Evolutionary conservation across 768 basidiomycete species (phyloP).

Genomic region (Nidularia sp.): DNA sequence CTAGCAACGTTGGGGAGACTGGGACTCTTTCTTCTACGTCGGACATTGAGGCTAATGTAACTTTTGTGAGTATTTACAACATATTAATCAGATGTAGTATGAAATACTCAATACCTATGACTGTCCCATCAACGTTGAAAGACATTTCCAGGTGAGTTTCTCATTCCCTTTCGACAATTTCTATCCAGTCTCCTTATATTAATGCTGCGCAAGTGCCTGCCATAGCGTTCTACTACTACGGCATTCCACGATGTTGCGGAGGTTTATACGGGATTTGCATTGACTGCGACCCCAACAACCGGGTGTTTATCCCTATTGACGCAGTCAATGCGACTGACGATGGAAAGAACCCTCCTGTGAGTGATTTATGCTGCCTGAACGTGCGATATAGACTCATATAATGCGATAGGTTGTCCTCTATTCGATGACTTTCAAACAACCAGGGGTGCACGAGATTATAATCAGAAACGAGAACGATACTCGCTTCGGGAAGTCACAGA

Average conservation of each 20-base stretch:
- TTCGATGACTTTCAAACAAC: slow-evolving; percentile 10
- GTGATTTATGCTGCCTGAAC: not conserved
- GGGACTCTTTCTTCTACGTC: slow-evolving; percentile 21
- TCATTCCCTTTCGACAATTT: not conserved
- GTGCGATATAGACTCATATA: not conserved
- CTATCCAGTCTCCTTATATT: not conserved
- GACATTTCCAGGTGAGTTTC: slow-evolving; percentile 9
- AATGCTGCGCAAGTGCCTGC: slow-evolving; percentile 12
- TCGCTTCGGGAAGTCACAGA: slow-evolving; percentile 21
- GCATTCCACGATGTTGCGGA: slow-evolving; percentile 19
- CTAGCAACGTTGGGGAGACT: slow-evolving; percentile 17
- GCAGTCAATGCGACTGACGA: slow-evolving; percentile 20
- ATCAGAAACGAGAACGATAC: slow-evolving; percentile 18
- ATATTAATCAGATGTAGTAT: not conserved
- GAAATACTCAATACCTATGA: not conserved
- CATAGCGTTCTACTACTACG: slow-evolving; percentile 22
- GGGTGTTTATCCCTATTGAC: slow-evolving; percentile 17
- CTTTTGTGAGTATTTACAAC: slow-evolving; percentile 16
- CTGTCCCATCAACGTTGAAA: not conserved
- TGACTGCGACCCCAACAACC: slow-evolving; percentile 24
- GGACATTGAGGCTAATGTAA: slow-evolving; percentile 19
- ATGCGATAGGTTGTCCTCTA: slow-evolving; percentile 16
- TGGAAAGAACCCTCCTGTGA: slow-evolving; percentile 23
- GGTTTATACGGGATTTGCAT: slow-evolving; percentile 24
- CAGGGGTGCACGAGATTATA: slow-evolving; percentile 21